phyloP scores from a whole-genome alignment of 2,329 filamentous ascomycete genomes.

The Albifimbria verrucaria region DNA sequence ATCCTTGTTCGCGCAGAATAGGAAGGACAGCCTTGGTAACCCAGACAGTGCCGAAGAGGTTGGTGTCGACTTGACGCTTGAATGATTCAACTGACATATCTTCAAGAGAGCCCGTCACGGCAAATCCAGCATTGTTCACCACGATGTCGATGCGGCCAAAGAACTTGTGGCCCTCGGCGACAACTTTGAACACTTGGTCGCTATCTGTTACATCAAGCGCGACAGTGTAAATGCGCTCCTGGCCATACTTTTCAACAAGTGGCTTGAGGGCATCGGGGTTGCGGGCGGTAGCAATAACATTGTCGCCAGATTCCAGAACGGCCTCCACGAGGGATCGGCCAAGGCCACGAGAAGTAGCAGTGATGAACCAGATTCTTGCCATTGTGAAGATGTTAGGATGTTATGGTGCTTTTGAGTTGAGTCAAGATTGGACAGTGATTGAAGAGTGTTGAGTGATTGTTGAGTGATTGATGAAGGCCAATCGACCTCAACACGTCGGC shows the following conservation, averaged over 20 bases:
- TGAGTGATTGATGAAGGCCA: no score
- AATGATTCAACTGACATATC: conserved; percentile 45
- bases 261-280: conserved; percentile 28
- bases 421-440: no score
- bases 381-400: conserved; percentile 8
- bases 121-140: conserved; percentile 60
- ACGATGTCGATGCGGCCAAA: conserved; percentile 58
- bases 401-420: no score
- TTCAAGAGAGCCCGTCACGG: conserved; percentile 51
- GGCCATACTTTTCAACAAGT: conserved; percentile 32
- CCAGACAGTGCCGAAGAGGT: conserved; percentile 55
- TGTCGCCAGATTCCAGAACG: conserved; percentile 35
- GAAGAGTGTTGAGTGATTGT: no score
- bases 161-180: conserved; percentile 35
- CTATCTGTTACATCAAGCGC: conserved; percentile 54
- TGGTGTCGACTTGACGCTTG: conserved; percentile 53
- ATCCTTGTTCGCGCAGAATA: conserved; percentile 25
- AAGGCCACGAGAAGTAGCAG: conserved; percentile 45
- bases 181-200: conserved; percentile 27
- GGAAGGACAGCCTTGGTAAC: conserved; percentile 43
- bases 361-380: conserved; percentile 41
- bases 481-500: no score
- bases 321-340: conserved; percentile 37
- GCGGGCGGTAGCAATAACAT: conserved; percentile 43
- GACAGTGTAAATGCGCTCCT: conserved; percentile 41